phyloP scores from a whole-genome alignment of 139 green algal genomes.

The Coccomyxa sp. region DNA sequence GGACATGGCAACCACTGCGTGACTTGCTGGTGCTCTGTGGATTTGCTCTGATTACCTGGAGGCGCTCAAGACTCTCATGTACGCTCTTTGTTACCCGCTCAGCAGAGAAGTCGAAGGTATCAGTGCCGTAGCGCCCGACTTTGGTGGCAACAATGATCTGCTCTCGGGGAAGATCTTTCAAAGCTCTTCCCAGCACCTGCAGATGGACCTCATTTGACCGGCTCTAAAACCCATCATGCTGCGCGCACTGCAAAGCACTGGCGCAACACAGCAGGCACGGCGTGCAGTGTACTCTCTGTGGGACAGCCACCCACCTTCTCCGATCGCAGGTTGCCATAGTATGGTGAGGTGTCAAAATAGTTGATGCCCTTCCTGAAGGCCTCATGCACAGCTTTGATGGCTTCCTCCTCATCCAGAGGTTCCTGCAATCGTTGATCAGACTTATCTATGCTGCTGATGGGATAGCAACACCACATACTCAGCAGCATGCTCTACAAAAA shows the following conservation, averaged over 20 bases:
- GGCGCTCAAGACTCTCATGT: conserved; percentile 65
- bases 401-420: conserved; percentile 63
- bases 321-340: conserved; percentile 79
- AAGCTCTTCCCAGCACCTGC: conserved; percentile 68
- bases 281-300: no score
- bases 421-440: conserved; percentile 29
- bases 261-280: no score
- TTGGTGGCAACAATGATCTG: conserved; percentile 87
- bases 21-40: background rate
- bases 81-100: conserved; percentile 70
- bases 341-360: conserved; percentile 95
- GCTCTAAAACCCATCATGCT: background rate
- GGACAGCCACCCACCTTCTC: conserved; percentile 58
- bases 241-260: background rate
- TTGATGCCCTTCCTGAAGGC: conserved; percentile 88
- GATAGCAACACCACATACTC: background rate
- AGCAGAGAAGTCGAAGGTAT: conserved; percentile 82
- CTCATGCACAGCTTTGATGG: conserved; percentile 64
- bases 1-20: no score
- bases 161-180: conserved; percentile 73
- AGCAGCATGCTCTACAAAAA: background rate
- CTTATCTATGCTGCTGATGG: no score
- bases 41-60: conserved; percentile 22
- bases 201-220: background rate
- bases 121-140: conserved; percentile 81